Base-by-base conservation (phyloP, 2,329 filamentous ascomycete species). In the Biscogniauxia mediterranea region DNA sequence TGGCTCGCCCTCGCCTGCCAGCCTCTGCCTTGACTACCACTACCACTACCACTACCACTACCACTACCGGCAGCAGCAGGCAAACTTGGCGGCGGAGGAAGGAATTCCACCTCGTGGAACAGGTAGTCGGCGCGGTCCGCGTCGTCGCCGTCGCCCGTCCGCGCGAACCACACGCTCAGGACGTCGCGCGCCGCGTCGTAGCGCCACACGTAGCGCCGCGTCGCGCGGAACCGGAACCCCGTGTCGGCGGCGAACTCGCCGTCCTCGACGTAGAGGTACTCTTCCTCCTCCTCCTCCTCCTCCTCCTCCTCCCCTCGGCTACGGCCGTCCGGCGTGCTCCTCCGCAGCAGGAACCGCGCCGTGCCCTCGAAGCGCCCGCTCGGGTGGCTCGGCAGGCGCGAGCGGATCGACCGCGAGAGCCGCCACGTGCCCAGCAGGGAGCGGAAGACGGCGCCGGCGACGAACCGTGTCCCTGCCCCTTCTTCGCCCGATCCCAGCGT, bases 141-240 rank as follows among this genome's bases (percentile, higher is more conserved):
- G 65, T 91, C 87, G 17, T 89, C 84, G 0, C 5, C 23, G 23
- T 89, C 84, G 0, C 5, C 23, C 2, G 83, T 80, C 64, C 87
- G 86, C 49, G 86, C 86, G 67, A 93, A 93, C 90, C 90, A 93
- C 1, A 90, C 86, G 62, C 85, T 89, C 21, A 93, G 77, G 26
- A 73, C 74, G 68, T 92, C 89, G 1, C 70, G 77, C 9, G 60
- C 68, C 64, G 89, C 86, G 52, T 85, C 79, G 68, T 92, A 93
- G 0, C 90, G 84, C 80, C 90, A 93, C 1, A 91, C 80, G 68
- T 93, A 93, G 11, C 89, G 83, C 21, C 87, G 79, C 11, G 81
- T 86, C 0, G 87, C 88, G 17, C 78, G 80, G 74, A 91, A 89
- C 0, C 77, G 76, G 54, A 86, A 75, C 0, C 84, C 84, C 26